Conservation (phyloP, 2,329 filamentous ascomycete species). For the Hymenoscyphus fraxineus region DNA sequence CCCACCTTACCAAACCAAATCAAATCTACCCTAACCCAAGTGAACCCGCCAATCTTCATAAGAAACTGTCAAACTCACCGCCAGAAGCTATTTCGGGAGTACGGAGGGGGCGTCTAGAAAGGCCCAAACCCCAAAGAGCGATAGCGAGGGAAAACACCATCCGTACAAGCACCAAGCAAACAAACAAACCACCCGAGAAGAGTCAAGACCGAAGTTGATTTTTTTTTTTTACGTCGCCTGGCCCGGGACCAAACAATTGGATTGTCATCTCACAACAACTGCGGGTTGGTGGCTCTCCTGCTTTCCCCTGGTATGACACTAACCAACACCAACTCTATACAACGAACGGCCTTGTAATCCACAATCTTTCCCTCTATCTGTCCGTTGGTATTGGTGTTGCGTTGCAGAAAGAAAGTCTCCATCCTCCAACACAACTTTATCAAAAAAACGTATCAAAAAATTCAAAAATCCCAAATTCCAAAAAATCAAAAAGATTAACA, state of each 20-base stretch:
- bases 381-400: background rate
- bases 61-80: slow-evolving; percentile 15
- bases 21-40: too few species aligned
- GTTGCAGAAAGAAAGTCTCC: background rate
- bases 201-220: too few species aligned
- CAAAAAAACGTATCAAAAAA: too few species aligned
- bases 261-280: slow-evolving; percentile 8
- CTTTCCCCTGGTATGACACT: slow-evolving; percentile 15
- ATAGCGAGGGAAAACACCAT: too few species aligned
- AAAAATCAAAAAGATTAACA: background rate
- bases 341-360: slow-evolving; percentile 9
- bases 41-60: background rate
- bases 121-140: slow-evolving; percentile 4
- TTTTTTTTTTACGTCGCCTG: background rate
- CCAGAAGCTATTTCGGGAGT: slow-evolving; percentile 14
- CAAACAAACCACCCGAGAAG: slow-evolving; percentile 11
- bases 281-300: slow-evolving; percentile 1
- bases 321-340: slow-evolving; percentile 10
- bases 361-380: slow-evolving; percentile 7
- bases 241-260: slow-evolving; percentile 8
- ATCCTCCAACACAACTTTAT: too few species aligned
- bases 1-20: too few species aligned
- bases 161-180: background rate
- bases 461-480: too few species aligned
- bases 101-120: background rate